Percentiles rank a stretch among this genome's conserved stretches.
Conservation (phyloP, 1,284 basidiomycete genomes). For the Megacollybia platyphylla region DNA sequence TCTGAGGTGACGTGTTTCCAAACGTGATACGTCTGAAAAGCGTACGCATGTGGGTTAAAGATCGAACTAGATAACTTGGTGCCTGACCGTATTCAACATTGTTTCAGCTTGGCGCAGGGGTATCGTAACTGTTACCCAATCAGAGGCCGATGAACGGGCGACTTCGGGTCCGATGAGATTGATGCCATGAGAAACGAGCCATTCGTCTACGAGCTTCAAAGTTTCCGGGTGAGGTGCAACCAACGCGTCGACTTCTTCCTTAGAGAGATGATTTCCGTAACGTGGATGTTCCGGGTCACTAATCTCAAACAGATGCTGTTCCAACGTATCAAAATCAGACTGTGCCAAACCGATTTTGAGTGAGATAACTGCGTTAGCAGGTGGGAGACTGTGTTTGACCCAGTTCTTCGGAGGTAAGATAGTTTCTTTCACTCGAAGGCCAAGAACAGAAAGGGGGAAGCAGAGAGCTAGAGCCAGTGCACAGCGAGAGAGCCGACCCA, state of each 20-base stretch:
- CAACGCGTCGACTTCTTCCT: constrained; percentile 47
- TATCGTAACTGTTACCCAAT: constrained; percentile 54
- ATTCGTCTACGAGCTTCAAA: constrained; percentile 40
- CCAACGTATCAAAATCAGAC: constrained; percentile 44
- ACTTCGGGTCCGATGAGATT: constrained; percentile 18
- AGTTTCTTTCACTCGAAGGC: constrained; percentile 22
- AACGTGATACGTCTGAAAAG: constrained; percentile 41
- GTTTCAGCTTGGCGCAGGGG: constrained; percentile 50
- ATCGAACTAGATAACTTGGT: not conserved
- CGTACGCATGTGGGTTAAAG: not conserved
- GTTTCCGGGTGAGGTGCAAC: constrained; percentile 46
- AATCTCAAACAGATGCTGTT: constrained; percentile 52
- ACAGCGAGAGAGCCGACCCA: too few species aligned
- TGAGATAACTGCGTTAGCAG: constrained; percentile 33
- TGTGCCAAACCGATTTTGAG: constrained; percentile 59
- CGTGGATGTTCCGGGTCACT: constrained; percentile 48
- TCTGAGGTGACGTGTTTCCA: constrained; percentile 44
- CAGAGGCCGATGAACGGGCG: constrained; percentile 44
- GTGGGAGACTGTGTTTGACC: constrained; percentile 28
- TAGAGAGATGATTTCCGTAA: constrained; percentile 58
- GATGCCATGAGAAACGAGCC: constrained; percentile 51
- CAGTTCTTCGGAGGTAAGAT: constrained; percentile 37
- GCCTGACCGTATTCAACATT: constrained; percentile 54
- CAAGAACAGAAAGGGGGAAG: too few species aligned
- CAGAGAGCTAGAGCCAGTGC: too few species aligned